These are phyloP conservation scores for Rhynchosporium graminicola DNA, from an alignment of 2,329 filamentous ascomycete genomes.

Conservation along the genomic window DNA sequence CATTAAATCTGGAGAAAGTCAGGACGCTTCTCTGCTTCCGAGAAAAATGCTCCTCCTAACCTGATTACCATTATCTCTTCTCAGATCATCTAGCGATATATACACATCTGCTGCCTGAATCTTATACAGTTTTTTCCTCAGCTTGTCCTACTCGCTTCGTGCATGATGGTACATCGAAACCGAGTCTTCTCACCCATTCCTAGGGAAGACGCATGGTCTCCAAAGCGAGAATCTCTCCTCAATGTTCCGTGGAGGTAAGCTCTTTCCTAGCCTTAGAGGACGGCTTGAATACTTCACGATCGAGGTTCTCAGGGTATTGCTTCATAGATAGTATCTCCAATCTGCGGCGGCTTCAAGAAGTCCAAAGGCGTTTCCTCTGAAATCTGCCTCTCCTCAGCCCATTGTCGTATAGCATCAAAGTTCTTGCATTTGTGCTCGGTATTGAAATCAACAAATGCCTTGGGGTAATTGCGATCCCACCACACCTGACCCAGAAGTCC, in stretches of 20 bases:
- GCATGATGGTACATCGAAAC: too few species aligned
- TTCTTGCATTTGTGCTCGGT: constrained; percentile 55
- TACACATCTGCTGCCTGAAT: too few species aligned
- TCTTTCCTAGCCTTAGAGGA: not conserved
- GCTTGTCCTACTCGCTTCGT: too few species aligned
- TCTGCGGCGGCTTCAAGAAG: constrained; percentile 34
- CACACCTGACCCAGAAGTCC: constrained; percentile 57
- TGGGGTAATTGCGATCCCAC: constrained; percentile 47
- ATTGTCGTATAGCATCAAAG: constrained; percentile 52
- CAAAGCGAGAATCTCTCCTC: not conserved
- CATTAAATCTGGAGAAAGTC: too few species aligned
- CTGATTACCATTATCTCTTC: too few species aligned
- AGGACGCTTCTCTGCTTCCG: too few species aligned
- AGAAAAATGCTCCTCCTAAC: too few species aligned
- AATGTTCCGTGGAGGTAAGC: not conserved
- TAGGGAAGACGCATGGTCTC: too few species aligned
- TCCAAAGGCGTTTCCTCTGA: constrained; percentile 33
- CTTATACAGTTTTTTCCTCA: too few species aligned
- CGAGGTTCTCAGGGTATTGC: constrained; percentile 30
- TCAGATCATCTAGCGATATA: too few species aligned
- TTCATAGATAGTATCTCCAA: constrained; percentile 30
- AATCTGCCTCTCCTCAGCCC: constrained; percentile 52
- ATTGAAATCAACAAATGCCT: constrained; percentile 55
- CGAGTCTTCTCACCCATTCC: too few species aligned
- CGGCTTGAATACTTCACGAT: too few species aligned